Evolutionary conservation across 129 eudicot genomes (phyloP).

Genomic region (Mikania micrantha): DNA sequence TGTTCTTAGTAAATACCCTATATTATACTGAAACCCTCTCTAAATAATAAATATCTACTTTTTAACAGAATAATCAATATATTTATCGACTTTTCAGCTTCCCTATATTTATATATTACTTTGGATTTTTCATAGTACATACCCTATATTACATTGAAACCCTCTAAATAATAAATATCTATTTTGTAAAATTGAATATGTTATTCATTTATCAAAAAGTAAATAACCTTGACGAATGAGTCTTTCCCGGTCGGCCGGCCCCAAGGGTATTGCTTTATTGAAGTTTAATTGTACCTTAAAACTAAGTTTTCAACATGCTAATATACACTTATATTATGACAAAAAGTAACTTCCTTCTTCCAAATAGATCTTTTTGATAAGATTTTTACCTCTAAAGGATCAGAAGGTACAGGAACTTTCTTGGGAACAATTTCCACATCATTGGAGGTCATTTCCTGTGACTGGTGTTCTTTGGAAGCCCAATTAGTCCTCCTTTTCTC

Average conservation of each 20-base stretch:
- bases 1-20: not conserved
- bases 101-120: not conserved
- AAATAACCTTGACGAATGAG: not conserved
- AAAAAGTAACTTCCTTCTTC: not conserved
- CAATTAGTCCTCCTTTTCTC: constrained; percentile 47
- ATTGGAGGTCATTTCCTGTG: constrained; percentile 19
- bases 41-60: not conserved
- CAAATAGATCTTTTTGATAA: not conserved
- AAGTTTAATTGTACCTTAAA: constrained; percentile 7
- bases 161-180: not conserved
- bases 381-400: constrained; percentile 75
- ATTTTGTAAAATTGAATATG: not conserved
- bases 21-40: not conserved
- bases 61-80: too few relatives aligned
- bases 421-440: constrained; percentile 32
- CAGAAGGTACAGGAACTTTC: constrained; percentile 53
- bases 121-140: not conserved
- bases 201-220: not conserved
- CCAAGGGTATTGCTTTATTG: not conserved
- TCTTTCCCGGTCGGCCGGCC: not conserved
- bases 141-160: not conserved
- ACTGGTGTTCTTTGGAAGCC: constrained; percentile 32
- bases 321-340: not conserved
- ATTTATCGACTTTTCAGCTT: not conserved
- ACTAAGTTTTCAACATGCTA: constrained; percentile 10